A percentile compares a stretch with the other conserved stretches of the same genome.
phyloP scores from a whole-genome alignment of 148 eudicot genomes.

The Pharnaceum exiguum region DNA sequence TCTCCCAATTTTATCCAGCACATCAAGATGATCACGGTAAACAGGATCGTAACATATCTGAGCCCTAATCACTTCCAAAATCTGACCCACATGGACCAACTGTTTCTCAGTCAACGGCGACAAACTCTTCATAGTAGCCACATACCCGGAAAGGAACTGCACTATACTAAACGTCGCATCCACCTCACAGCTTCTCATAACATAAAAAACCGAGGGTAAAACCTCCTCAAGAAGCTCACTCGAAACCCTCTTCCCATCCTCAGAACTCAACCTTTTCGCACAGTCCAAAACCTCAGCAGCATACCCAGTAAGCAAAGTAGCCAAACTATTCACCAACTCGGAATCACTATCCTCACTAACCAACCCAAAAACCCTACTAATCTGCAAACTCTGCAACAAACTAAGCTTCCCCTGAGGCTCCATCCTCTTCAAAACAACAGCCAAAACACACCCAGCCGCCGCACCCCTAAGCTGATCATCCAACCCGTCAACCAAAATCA shows the following conservation, averaged over 20 bases:
- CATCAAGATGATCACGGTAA: conserved; percentile 73
- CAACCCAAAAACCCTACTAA: conserved; percentile 66
- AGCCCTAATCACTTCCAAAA: conserved; percentile 78
- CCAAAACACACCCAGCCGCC: conserved; percentile 67
- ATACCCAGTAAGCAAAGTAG: conserved; percentile 81
- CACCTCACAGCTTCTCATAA: conserved; percentile 65
- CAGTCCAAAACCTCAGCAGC: conserved; percentile 81
- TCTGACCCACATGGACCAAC: conserved; percentile 66
- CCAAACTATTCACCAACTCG: conserved; percentile 65
- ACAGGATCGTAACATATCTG: conserved; percentile 71
- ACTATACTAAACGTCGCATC: conserved; percentile 66
- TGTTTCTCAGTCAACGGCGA: conserved; percentile 65
- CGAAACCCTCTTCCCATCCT: conserved; percentile 51
- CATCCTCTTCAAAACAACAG: conserved; percentile 86
- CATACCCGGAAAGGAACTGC: conserved; percentile 84
- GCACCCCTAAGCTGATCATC: conserved; percentile 69
- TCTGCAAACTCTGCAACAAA: conserved; percentile 67
- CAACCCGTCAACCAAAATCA: conserved; percentile 59
- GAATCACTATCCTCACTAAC: conserved; percentile 57
- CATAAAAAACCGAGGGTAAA: conserved; percentile 76
- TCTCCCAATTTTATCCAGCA: conserved; percentile 69
- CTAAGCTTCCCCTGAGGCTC: conserved; percentile 64
- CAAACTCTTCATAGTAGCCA: conserved; percentile 76
- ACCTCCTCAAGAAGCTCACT: conserved; percentile 77
- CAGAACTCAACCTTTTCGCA: conserved; percentile 49